Conservation (phyloP, 257 asterid species). For the Ocimum tenuiflorum region DNA sequence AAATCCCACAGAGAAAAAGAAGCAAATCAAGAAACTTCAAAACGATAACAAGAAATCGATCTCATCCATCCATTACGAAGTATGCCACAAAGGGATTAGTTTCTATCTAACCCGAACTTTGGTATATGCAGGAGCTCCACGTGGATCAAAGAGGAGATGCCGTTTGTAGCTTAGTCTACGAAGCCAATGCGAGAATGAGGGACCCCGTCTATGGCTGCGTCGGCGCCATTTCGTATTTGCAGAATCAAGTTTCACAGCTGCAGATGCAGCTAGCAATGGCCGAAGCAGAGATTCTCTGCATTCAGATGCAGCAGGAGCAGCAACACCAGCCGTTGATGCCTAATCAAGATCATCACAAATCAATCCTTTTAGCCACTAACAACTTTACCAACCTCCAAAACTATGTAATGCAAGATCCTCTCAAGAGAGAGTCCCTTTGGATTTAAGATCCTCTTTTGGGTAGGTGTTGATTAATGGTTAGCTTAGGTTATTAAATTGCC, state of each 20-base stretch:
- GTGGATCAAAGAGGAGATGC: conserved; percentile 73
- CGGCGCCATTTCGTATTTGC: conserved; percentile 73
- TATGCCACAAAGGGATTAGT: too few species aligned
- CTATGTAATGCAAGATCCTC: conserved; percentile 68
- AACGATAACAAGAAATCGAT: too few species aligned
- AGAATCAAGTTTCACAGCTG: conserved; percentile 72
- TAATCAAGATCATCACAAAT: conserved; percentile 36
- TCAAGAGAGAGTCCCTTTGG: conserved; percentile 88
- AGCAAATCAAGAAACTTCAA: too few species aligned
- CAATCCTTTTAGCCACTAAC: conserved; percentile 17
- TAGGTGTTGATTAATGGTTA: not conserved
- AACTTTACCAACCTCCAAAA: conserved; percentile 32
- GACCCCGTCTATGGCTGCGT: conserved; percentile 91
- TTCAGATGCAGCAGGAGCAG: conserved; percentile 66
- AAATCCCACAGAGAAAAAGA: too few species aligned
- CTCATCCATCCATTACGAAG: too few species aligned
- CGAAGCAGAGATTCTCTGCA: conserved; percentile 74
- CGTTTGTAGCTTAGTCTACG: conserved; percentile 78
- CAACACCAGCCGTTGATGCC: conserved; percentile 4
- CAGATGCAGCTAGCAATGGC: conserved; percentile 84
- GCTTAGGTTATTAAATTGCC: too few species aligned
- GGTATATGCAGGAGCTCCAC: conserved; percentile 75
- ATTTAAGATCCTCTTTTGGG: conserved; percentile 23
- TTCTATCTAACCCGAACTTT: too few species aligned
- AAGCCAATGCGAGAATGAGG: conserved; percentile 78